These are phyloP conservation scores for Boletus fagicola DNA, from an alignment of 768 basidiomycete species.

Conservation along the genomic window DNA sequence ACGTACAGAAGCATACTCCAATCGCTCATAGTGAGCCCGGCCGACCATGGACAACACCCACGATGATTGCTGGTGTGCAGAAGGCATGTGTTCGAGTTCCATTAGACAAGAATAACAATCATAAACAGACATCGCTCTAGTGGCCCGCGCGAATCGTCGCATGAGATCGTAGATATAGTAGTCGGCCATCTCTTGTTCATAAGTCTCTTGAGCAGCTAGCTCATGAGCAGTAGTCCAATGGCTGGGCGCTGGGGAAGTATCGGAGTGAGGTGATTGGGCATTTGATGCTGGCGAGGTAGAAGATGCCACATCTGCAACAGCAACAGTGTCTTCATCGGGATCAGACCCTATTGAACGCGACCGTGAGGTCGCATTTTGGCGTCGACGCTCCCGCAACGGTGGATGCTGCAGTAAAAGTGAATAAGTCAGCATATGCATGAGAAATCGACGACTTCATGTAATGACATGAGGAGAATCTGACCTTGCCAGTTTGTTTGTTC, in stretches of 20 bases:
- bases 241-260: slow-evolving; percentile 60
- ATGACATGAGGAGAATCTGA: slow-evolving; percentile 26
- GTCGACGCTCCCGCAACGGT: slow-evolving; percentile 55
- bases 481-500: slow-evolving; percentile 58
- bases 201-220: slow-evolving; percentile 67
- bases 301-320: slow-evolving; percentile 48
- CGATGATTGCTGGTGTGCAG: slow-evolving; percentile 67
- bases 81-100: slow-evolving; percentile 74
- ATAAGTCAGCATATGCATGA: slow-evolving; percentile 7
- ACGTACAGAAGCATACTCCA: slow-evolving; percentile 85
- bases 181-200: slow-evolving; percentile 73
- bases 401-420: slow-evolving; percentile 31
- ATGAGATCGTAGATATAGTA: slow-evolving; percentile 80
- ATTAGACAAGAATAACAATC: slow-evolving; percentile 72
- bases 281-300: slow-evolving; percentile 61
- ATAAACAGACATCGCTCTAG: slow-evolving; percentile 71
- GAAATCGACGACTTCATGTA: not conserved
- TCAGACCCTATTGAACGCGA: slow-evolving; percentile 70
- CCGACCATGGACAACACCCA: slow-evolving; percentile 83
- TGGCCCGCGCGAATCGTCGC: slow-evolving; percentile 78
- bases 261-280: slow-evolving; percentile 60
- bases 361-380: slow-evolving; percentile 51
- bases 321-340: slow-evolving; percentile 59
- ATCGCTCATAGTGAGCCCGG: slow-evolving; percentile 84
- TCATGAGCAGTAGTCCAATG: slow-evolving; percentile 66